Base-by-base conservation (phyloP, 1,284 basidiomycete species). In the Naganishia liquefaciens region DNA sequence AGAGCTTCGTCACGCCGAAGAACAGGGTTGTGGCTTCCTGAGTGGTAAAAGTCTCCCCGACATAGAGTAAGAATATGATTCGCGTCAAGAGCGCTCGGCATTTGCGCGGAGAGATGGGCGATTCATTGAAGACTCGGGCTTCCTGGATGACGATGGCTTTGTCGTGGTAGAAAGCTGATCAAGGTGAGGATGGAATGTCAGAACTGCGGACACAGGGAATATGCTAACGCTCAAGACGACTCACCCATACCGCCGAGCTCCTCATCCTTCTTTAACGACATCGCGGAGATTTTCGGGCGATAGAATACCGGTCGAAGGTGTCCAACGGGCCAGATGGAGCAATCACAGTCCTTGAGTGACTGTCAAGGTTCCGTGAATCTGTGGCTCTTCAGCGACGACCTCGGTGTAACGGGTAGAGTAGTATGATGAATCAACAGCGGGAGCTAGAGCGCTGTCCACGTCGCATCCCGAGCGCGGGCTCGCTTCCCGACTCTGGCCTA, bases 111-210 rank as follows among this genome's bases (percentile, higher is more conserved):
- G 90, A 93, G 80, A 99, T 94, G 70, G 95, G 95, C 19, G 93
- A 94, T 79, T 99, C 95, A 82, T 99, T 99, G 87, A 99, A 99
- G 69, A 95, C 91, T 70, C 96, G 88, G 67, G 96, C 95, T 80
- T 99, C 96, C 79, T 99, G 96, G 70, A 97, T 89, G 70, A 96
- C 89, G 3, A 93, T 96, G 25, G 90, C 92, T 80, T 95, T 94
- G 83, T 93, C 92, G 80, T 93, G 93, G 68, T 78, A 78, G 74
- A 75, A 78, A 63, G 77, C 78, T 79, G 70, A 23, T 37, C 43
- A 23, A 33, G 13, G 23, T 17, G n/a, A 62, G 43, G 40, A 13
- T 17, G 0, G 39, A 23, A 19, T 19, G 30, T 44, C 42, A 28
- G 50, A 25, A 28, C 27, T 19, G 54, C 30, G 11, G 7, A 57